Base-by-base conservation (phyloP, 1,284 basidiomycete species). In the Kalmanozyma brasiliensis region DNA sequence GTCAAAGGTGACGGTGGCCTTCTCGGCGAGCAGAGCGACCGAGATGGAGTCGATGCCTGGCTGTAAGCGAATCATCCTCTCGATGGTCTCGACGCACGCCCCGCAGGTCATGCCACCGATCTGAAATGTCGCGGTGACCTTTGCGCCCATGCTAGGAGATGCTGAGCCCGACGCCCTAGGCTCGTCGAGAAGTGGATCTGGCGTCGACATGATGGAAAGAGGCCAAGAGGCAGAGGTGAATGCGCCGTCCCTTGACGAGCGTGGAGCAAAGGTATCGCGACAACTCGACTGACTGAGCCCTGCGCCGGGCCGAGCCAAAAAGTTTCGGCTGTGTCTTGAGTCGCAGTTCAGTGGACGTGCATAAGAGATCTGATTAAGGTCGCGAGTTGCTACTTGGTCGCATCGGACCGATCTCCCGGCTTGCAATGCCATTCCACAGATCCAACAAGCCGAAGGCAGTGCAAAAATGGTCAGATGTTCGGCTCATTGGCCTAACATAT, bases 81-180 rank as follows among this genome's bases (percentile, higher is more conserved):
- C 96, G 71, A 98, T 98, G n/a, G 92, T 89, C 60, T 92, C 89
- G n/a, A 94, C 92, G 77, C 92, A 94, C 36, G 91, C 85, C 9
- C 91, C 89, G 77, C 92, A 94, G 0, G 92, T 93, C 92, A 94
- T 94, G n/a, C 92, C 92, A 77, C 91, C 89, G 79, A 93, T 88
- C 62, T 89, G 84, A 34, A 93, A 83, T 74, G 92, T 91, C 76
- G 73, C 70, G 2, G 73, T 75, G 5, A 63, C 63, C 24, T 49
- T 65, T 33, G 49, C 45, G 11, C 60, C 59, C 10, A 40, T 17
- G 23, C 7, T 4, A 2, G 55, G 35, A 7, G 47, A 53, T 16
- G 53, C 14, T 2, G 56, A 52, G 2, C 43, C 45, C 3, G 66
- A 62, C n/a, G 55, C 42, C 45, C 47, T 47, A 10, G 59, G 32